These are phyloP conservation scores for Cyberlindnera suaveolens DNA, from an alignment of 805 yeast genomes.

Conservation along the genomic window DNA sequence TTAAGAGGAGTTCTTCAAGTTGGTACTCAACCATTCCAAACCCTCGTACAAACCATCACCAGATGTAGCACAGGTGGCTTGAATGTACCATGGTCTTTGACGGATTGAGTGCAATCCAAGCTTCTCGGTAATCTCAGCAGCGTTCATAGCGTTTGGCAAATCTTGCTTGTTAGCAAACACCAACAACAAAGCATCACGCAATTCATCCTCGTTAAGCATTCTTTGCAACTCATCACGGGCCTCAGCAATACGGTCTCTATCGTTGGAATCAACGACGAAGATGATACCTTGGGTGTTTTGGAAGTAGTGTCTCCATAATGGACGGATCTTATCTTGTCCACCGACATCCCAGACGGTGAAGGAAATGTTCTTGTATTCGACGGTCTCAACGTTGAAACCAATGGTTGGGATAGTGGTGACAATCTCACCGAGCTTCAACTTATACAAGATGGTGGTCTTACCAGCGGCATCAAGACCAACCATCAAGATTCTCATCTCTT, in stretches of 20 bases:
- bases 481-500: conserved; percentile 97
- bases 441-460: conserved; percentile 93
- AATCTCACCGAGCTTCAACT: conserved; percentile 91
- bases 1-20: conserved; percentile 64
- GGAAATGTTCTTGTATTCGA: conserved; percentile 93
- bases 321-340: conserved; percentile 99
- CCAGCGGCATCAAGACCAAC: conserved; percentile 98
- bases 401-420: conserved; percentile 95
- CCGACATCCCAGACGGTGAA: conserved; percentile 99
- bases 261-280: conserved; percentile 96
- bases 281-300: conserved; percentile 98
- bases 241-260: conserved; percentile 95
- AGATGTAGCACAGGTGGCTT: conserved; percentile 97
- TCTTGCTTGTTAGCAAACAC: conserved; percentile 98
- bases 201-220: conserved; percentile 97
- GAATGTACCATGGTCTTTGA: conserved; percentile 99
- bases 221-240: conserved; percentile 98
- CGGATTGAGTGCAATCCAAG: conserved; percentile 94
- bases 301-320: conserved; percentile 98
- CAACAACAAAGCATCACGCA: conserved; percentile 90
- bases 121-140: conserved; percentile 96
- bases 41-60: conserved; percentile 99
- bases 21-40: conserved; percentile 92
- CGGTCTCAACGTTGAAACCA: conserved; percentile 97
- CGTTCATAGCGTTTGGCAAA: conserved; percentile 98